A percentile compares a stretch with the other conserved stretches of the same genome.
Evolutionary conservation across 2,329 filamentous ascomycete species (phyloP).

Genomic region (Pseudogymnoascus sp.): DNA sequence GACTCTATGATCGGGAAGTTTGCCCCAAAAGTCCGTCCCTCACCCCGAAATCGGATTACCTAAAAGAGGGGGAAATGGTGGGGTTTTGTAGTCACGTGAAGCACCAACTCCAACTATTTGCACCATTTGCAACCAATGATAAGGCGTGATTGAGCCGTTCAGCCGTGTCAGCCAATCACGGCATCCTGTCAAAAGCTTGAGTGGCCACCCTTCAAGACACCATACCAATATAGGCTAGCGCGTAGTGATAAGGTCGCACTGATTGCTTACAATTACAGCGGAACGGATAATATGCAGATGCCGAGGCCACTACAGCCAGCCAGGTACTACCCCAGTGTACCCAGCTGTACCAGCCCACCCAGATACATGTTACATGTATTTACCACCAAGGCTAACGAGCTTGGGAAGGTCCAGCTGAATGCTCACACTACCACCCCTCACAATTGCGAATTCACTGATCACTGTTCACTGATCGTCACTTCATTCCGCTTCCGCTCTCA

Average conservation of each 20-base stretch:
- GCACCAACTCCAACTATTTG: too few species aligned
- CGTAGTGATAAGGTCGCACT: too few species aligned
- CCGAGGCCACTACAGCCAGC: neutral
- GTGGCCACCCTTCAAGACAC: neutral
- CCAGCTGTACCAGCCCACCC: neutral
- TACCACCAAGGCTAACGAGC: neutral
- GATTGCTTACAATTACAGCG: neutral
- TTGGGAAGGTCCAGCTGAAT: conserved; percentile 1
- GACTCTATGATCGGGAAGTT: conserved; percentile 1
- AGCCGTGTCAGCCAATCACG: conserved; percentile 1
- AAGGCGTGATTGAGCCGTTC: conserved; percentile 2
- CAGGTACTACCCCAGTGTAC: neutral
- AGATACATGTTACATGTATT: neutral
- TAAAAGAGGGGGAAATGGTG: neutral
- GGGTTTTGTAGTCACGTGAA: neutral
- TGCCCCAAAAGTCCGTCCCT: neutral
- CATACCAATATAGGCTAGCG: neutral
- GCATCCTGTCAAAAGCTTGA: neutral
- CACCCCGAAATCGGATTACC: conserved; percentile 4
- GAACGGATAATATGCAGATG: neutral
- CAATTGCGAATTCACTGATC: conserved; percentile 6
- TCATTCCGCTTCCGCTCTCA: neutral
- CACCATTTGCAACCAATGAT: neutral
- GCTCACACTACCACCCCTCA: neutral
- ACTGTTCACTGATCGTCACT: neutral